Conservation (phyloP, 306 rosid species). For the Hippophae rhamnoides region DNA sequence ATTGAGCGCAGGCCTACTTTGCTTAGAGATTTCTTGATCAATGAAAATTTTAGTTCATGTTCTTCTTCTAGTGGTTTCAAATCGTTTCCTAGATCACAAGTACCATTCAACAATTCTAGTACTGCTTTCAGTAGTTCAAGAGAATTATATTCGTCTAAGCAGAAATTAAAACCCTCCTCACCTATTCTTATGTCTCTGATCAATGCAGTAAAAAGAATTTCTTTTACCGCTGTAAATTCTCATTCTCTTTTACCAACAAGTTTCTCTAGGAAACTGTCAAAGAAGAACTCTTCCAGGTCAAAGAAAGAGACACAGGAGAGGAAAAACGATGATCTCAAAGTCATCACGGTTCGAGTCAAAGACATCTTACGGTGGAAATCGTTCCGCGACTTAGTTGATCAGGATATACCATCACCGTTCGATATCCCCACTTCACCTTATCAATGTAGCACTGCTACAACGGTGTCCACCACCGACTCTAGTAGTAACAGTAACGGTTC, state of each 20-base stretch:
- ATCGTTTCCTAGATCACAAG: slow-evolving; percentile 34
- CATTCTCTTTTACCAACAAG: slow-evolving; percentile 36
- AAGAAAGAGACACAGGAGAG: slow-evolving; percentile 2
- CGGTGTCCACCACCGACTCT: slow-evolving; percentile 6
- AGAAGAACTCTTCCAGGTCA: slow-evolving; percentile 5
- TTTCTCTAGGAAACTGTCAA: slow-evolving; percentile 38
- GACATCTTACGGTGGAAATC: slow-evolving; percentile 84
- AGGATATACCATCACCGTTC: slow-evolving; percentile 24
- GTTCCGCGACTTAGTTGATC: slow-evolving; percentile 39
- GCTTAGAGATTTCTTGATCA: slow-evolving; percentile 58
- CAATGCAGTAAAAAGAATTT: slow-evolving; percentile 37
- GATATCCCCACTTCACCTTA: slow-evolving; percentile 24
- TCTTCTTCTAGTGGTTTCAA: slow-evolving; percentile 48
- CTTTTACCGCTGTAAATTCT: slow-evolving; percentile 31
- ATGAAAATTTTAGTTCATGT: slow-evolving; percentile 33
- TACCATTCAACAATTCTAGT: slow-evolving; percentile 15
- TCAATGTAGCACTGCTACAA: slow-evolving; percentile 18
- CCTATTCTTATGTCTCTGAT: slow-evolving; percentile 8
- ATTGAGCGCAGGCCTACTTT: slow-evolving; percentile 40
- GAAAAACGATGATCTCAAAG: slow-evolving; percentile 18
- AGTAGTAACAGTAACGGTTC: slow-evolving; percentile 34
- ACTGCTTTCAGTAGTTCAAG: slow-evolving; percentile 1
- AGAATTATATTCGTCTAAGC: not conserved
- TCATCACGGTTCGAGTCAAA: slow-evolving; percentile 37
- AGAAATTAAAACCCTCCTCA: too few relatives aligned